Evolutionary conservation across 2,329 filamentous ascomycete genomes (phyloP).

Genomic region (Hypoxylon sp.): DNA sequence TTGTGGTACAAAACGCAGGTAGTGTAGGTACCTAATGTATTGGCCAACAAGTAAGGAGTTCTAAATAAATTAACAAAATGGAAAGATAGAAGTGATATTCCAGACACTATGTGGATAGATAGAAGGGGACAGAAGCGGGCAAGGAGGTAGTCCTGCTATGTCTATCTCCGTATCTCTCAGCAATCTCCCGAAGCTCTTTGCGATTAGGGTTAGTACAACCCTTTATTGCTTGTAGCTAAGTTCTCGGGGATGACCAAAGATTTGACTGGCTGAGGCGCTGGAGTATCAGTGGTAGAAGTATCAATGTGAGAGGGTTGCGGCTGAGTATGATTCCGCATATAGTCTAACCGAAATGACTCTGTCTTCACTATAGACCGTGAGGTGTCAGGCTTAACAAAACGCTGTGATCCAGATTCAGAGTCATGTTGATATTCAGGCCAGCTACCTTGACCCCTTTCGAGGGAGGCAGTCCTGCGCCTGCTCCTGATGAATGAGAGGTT

Average conservation of each 20-base stretch:
- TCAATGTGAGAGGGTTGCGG: not conserved
- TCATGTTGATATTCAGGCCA: not conserved
- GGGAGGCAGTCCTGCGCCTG: not conserved
- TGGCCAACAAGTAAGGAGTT: not conserved
- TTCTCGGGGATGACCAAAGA: not conserved
- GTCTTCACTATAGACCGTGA: not conserved
- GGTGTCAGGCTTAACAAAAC: not conserved
- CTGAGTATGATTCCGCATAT: not conserved
- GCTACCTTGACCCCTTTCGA: not conserved
- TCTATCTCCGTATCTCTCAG: not conserved
- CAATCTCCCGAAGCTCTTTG: not conserved
- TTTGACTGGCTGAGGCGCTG: not conserved
- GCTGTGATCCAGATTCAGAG: not conserved
- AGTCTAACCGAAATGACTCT: not conserved
- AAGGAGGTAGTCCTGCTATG: not conserved
- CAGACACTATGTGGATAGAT: too few species aligned
- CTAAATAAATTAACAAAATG: not conserved
- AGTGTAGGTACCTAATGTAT: not conserved
- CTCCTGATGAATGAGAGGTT: not conserved
- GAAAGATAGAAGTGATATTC: not conserved
- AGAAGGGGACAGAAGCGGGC: too few species aligned
- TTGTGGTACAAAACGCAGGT: not conserved
- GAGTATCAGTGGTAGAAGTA: not conserved
- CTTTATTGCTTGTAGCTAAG: not conserved
- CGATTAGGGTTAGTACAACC: not conserved